These are phyloP conservation scores for Salix exigua DNA, from an alignment of 345 rosid genomes.

Conservation along the genomic window DNA sequence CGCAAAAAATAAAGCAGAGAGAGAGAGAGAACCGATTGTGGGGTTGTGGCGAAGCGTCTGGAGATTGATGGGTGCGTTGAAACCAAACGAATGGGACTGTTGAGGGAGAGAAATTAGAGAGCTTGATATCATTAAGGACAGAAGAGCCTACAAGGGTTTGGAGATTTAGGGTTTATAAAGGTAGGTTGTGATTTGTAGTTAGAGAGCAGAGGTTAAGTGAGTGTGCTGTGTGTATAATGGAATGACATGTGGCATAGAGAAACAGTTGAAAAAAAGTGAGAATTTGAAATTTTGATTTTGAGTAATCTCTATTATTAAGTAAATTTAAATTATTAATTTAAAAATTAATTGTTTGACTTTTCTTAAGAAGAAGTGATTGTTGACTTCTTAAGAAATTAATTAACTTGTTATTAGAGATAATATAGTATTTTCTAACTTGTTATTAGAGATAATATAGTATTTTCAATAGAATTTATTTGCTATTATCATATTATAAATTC, in stretches of 20 bases:
- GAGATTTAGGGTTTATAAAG: neutral
- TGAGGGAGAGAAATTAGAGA: neutral
- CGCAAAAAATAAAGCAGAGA: neutral
- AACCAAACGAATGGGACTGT: neutral
- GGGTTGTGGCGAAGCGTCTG: neutral
- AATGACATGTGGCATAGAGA: neutral
- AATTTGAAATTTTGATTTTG: too few species aligned
- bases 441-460: too few species aligned
- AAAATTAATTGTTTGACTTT: too few species aligned
- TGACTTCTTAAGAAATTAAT: too few species aligned
- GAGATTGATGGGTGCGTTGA: neutral
- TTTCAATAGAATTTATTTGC: too few species aligned
- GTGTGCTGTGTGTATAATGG: neutral
- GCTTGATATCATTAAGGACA: neutral
- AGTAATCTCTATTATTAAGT: too few species aligned
- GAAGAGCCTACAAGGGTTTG: neutral
- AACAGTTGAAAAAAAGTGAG: too few species aligned
- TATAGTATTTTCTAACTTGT: too few species aligned
- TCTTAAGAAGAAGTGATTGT: too few species aligned
- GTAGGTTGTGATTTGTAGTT: neutral
- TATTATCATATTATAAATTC: too few species aligned
- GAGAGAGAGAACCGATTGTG: slow-evolving; percentile 2
- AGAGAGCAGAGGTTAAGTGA: neutral
- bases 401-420: too few species aligned
- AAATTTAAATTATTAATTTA: too few species aligned